phyloP scores from a whole-genome alignment of 768 basidiomycete genomes.

The Pulveroboletus ravenelii region DNA sequence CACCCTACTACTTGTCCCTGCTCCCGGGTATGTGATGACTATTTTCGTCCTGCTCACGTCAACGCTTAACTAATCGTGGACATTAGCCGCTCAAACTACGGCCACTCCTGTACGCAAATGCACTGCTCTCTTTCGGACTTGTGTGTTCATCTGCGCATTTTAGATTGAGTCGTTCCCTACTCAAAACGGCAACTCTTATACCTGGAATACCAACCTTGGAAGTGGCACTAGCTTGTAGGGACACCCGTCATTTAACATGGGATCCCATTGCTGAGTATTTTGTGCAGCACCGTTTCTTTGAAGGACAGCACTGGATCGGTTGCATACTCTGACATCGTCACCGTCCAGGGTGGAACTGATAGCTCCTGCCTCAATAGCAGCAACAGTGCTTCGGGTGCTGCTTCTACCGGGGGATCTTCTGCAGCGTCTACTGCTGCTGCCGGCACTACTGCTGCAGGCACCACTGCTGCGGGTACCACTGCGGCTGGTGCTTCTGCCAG shows the following conservation, averaged over 20 bases:
- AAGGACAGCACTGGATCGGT: slow-evolving; percentile 55
- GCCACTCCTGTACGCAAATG: slow-evolving; percentile 45
- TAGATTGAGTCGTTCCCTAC: slow-evolving; percentile 54
- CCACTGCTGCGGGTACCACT: neutral
- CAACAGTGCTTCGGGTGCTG: neutral
- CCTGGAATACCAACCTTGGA: slow-evolving; percentile 53
- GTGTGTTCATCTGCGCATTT: slow-evolving; percentile 4
- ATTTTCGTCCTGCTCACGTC: too few species aligned
- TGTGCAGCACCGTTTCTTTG: slow-evolving; percentile 45
- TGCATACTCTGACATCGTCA: slow-evolving; percentile 51
- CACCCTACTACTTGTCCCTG: slow-evolving; percentile 57
- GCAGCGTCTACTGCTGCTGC: neutral
- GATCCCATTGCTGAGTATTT: neutral
- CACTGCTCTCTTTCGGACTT: neutral
- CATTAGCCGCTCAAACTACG: slow-evolving; percentile 47
- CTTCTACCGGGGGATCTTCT: slow-evolving; percentile 8
- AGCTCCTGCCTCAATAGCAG: slow-evolving; percentile 26
- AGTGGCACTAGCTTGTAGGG: slow-evolving; percentile 44
- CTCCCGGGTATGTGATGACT: slow-evolving; percentile 47
- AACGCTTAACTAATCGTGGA: neutral
- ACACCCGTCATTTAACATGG: neutral
- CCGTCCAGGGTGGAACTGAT: slow-evolving; percentile 36
- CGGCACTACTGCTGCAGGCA: neutral
- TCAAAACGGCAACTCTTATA: slow-evolving; percentile 39
- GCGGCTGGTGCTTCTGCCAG: neutral